Evolutionary conservation across 2,329 filamentous ascomycete species (phyloP).

Genomic region (Neopestalotiopsis clavispora): DNA sequence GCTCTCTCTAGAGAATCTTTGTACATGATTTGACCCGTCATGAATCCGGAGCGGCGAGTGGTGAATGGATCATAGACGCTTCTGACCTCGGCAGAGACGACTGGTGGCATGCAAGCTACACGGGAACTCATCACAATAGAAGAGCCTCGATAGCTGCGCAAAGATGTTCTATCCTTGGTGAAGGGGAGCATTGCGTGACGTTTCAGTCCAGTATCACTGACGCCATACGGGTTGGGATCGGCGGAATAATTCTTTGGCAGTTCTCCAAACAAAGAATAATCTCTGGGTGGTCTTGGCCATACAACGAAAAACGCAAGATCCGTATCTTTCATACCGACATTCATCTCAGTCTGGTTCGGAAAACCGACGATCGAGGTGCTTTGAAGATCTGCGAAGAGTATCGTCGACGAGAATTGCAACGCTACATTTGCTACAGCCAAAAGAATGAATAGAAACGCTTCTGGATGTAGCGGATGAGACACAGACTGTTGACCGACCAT

Average conservation of each 20-base stretch:
- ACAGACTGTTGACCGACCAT: background rate
- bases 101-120: background rate
- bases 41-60: background rate
- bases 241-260: background rate
- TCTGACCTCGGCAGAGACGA: background rate
- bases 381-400: background rate
- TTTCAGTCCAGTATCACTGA: background rate
- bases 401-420: background rate
- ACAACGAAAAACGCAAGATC: no score
- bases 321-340: no score
- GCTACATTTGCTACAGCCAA: background rate
- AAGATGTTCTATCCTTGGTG: background rate
- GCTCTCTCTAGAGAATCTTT: background rate
- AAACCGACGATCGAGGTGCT: background rate
- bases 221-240: background rate
- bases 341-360: no score
- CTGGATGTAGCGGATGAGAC: background rate
- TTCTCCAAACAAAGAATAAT: background rate
- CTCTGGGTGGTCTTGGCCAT: no score
- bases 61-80: background rate
- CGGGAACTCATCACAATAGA: background rate
- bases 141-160: background rate
- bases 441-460: background rate
- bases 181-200: background rate
- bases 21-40: background rate